These are phyloP conservation scores for Aphanomyces euteiches DNA, from an alignment of 352 stramenopile species.

Conservation along the genomic window DNA sequence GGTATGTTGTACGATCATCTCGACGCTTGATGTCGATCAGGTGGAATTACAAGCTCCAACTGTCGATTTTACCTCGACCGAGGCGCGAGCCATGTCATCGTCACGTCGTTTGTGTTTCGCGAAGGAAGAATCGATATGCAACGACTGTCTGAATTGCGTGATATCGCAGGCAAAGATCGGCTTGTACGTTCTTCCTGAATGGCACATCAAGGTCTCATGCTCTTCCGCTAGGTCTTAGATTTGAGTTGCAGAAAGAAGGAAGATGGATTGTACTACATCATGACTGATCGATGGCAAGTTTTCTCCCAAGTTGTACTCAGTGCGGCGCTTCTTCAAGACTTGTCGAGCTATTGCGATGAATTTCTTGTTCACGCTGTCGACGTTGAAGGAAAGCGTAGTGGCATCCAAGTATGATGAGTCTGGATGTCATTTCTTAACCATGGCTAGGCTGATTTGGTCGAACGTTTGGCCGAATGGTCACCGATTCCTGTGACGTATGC, in stretches of 20 bases:
- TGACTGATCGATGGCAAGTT: conserved; percentile 96
- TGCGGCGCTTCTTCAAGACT: conserved; percentile 76
- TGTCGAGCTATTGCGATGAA: conserved; percentile 94
- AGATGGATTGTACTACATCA: conserved; percentile 91
- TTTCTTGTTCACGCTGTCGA: conserved; percentile 98
- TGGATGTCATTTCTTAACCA: not conserved
- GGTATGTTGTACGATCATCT: conserved; percentile 44
- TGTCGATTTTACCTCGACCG: conserved; percentile 91
- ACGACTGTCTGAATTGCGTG: conserved; percentile 58
- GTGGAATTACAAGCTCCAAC: conserved; percentile 91
- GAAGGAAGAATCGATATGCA: conserved; percentile 88
- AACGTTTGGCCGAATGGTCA: conserved; percentile 86
- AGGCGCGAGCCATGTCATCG: conserved; percentile 97
- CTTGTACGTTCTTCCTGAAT: conserved; percentile 40
- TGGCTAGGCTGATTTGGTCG: conserved; percentile 91
- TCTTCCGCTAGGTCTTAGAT: conserved; percentile 82
- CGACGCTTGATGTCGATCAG: conserved; percentile 34
- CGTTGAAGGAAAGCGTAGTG: conserved; percentile 94
- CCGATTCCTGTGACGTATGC: conserved; percentile 97
- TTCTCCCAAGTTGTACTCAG: conserved; percentile 93
- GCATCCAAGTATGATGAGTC: conserved; percentile 73
- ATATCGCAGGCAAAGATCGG: conserved; percentile 71
- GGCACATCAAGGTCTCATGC: no score
- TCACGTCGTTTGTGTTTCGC: conserved; percentile 96
- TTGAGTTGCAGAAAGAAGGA: conserved; percentile 92